Evolutionary conservation across 2,329 filamentous ascomycete species (phyloP), one percentile per base, ranked within the genome.

Genomic region (Botryotinia narcissicola): DNA sequence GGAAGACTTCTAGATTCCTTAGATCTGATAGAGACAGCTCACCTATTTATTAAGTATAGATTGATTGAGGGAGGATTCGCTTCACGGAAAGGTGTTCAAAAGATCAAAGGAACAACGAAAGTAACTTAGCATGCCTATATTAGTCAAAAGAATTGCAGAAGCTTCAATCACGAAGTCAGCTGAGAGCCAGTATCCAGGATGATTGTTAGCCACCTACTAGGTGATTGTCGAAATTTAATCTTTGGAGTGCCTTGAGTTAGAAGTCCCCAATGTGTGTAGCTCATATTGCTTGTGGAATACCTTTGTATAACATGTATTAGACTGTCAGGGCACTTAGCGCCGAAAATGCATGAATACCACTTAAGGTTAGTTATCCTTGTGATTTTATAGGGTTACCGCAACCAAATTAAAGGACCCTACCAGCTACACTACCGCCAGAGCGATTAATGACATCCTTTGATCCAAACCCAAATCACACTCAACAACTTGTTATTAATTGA

Each of bases 351-450:
- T 61, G 59, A n/a, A 25, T 35, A 40, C 59, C 35, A 37, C 35
- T n/a, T 62, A 25, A 62, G 60, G 7, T 63, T 63, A 63, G 25
- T 42, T 63, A 29, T 25, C 60, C 60, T 63, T 63, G 60, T 16
- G n/a, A 42, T 61, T 61, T 62, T 42, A 63, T n/a, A 63, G 60
- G 60, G 60, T 63, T 37, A 42, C 60, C 37, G 37, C 16, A 42
- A 63, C 25, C 22, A 63, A 63, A 42, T 63, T 29, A 20, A 63
- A 40, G 37, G 25, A 5, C 60, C 37, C 51, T 57, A 18, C 51
- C 51, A 57, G 51, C 51, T 29, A 57, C 51, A 29, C 51, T 57
- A 42, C 25, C 25, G 25, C 35, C 37, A 42, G 60, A 63, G 60
- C 37, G 29, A 57, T 29, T 29, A 57, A 63, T 63, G 60, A 42